These are phyloP conservation scores for Saturnispora kantuleensis DNA, from an alignment of 805 yeast species.

Conservation along the genomic window DNA sequence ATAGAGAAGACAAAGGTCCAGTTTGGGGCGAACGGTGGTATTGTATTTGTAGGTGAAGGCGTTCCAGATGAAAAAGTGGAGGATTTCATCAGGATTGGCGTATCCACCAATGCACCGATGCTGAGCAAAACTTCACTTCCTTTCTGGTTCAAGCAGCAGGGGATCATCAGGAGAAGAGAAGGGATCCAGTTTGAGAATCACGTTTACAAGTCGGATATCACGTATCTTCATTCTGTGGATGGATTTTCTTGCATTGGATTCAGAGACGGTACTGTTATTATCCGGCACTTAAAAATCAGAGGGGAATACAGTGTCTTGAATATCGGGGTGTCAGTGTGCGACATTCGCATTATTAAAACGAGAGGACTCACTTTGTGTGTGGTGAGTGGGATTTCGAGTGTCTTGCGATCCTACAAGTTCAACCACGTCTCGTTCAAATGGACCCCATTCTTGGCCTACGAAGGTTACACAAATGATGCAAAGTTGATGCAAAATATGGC, in stretches of 20 bases:
- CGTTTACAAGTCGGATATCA: constrained; percentile 3
- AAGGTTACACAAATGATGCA: constrained; percentile 4
- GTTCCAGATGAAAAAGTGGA: background rate
- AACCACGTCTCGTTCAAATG: constrained; percentile 1
- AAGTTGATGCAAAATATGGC: constrained; percentile 5
- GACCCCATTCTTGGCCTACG: constrained; percentile 4
- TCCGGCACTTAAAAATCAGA: background rate
- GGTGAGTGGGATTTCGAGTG: constrained; percentile 6
- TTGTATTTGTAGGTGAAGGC: background rate
- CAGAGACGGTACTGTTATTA: constrained; percentile 9
- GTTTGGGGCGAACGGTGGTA: no score
- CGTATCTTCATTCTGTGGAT: background rate
- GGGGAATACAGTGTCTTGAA: background rate
- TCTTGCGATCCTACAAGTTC: constrained; percentile 4
- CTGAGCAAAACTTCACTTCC: background rate
- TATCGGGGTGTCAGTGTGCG: constrained; percentile 4
- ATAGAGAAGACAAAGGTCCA: no score
- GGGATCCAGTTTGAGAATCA: background rate
- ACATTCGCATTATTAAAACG: background rate
- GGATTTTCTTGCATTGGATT: constrained; percentile 3
- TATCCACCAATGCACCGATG: background rate
- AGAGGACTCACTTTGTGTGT: constrained; percentile 1
- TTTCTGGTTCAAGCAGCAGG: background rate
- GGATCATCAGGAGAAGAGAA: background rate
- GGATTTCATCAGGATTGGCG: background rate